Evolutionary conservation across 192 early-diverging fungal genomes (phyloP).

Genomic region (Thamnidium elegans): DNA sequence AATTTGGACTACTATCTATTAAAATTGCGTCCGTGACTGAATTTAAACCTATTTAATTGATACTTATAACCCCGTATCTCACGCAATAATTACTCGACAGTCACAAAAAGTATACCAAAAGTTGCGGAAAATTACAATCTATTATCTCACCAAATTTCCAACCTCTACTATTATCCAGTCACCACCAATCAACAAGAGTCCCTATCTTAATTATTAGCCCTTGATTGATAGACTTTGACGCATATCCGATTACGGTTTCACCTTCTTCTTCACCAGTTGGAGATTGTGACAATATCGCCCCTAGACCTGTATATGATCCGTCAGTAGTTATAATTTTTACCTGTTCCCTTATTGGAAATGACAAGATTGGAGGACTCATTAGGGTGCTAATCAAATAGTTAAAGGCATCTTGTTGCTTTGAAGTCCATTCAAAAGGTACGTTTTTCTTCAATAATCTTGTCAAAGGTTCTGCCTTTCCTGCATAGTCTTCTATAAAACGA

Average conservation of each 20-base stretch:
- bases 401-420: constrained; percentile 3
- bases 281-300: constrained; percentile 10
- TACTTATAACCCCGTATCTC: no score
- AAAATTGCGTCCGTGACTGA: no score
- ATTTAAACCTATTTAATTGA: no score
- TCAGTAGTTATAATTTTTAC: not conserved
- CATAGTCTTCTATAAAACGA: constrained; percentile 34
- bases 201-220: no score
- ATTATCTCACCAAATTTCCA: no score
- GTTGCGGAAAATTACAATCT: no score
- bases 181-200: no score
- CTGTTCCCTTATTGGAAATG: not conserved
- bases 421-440: constrained; percentile 15
- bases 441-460: constrained; percentile 33
- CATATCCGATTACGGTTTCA: constrained; percentile 4
- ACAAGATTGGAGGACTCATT: constrained; percentile 1
- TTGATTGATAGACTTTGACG: not conserved
- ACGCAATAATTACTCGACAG: no score
- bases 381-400: not conserved
- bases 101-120: no score
- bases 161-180: no score
- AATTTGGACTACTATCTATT: no score
- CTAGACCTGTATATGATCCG: not conserved
- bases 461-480: constrained; percentile 23
- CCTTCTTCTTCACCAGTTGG: not conserved